Percentiles rank a stretch among this genome's conserved stretches.
Conservation (phyloP, 2,329 filamentous ascomycete genomes). For the Colletotrichum lini region DNA sequence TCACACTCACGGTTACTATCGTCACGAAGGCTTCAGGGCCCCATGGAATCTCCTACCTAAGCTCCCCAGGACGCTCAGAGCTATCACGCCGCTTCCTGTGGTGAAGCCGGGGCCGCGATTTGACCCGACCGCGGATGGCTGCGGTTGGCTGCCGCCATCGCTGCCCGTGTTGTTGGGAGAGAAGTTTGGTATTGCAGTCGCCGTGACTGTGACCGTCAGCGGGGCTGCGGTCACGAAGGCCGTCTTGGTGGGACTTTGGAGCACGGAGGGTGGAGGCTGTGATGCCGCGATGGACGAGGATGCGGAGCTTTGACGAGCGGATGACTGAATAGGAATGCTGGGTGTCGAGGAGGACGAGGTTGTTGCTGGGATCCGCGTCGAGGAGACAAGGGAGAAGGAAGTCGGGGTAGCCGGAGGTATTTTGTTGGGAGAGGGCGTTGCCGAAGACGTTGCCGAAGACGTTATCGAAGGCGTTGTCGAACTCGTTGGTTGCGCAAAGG, state of each 20-base stretch:
- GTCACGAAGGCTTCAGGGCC: neutral
- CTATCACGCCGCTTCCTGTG: constrained; percentile 11
- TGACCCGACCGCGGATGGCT: neutral
- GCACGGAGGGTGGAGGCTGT: too few species aligned
- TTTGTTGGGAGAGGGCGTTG: neutral
- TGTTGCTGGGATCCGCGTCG: neutral
- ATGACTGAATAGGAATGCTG: neutral
- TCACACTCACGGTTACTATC: neutral
- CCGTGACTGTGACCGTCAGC: constrained; percentile 3
- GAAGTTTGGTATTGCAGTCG: neutral
- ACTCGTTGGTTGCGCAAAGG: neutral
- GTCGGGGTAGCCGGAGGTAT: neutral
- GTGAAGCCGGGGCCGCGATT: constrained; percentile 3
- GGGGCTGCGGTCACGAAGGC: neutral
- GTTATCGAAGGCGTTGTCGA: neutral
- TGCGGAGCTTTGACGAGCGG: neutral
- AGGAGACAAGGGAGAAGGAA: neutral
- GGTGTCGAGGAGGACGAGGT: too few species aligned
- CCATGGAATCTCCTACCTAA: neutral
- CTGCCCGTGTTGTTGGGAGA: neutral
- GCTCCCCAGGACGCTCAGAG: constrained; percentile 7
- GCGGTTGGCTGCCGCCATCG: neutral
- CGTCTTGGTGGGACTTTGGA: too few species aligned
- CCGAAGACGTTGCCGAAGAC: neutral
- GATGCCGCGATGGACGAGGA: neutral